Evolutionary conservation across 345 rosid genomes (phyloP).

Genomic region (Euclidium syriacum): DNA sequence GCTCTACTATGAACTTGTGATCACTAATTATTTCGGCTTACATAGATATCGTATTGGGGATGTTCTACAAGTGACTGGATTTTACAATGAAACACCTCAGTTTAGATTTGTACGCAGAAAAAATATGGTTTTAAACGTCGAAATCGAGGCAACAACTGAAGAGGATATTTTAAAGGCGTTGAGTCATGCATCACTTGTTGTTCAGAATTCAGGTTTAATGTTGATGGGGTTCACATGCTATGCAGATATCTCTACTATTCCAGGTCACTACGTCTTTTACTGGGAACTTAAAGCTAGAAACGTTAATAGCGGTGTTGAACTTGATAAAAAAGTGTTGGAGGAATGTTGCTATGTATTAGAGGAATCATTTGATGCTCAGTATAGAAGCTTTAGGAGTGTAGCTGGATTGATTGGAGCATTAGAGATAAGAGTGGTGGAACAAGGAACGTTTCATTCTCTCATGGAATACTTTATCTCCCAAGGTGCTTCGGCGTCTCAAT

Average conservation of each 20-base stretch:
- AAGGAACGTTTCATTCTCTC: conserved; percentile 54
- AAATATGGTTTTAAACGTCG: conserved; percentile 45
- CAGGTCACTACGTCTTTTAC: conserved; percentile 55
- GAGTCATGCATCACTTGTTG: conserved; percentile 30
- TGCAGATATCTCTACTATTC: conserved; percentile 40
- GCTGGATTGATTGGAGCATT: conserved; percentile 45
- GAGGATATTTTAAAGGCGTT: conserved; percentile 53
- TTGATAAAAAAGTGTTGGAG: conserved; percentile 39
- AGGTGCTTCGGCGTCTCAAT: conserved; percentile 56
- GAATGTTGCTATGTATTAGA: conserved; percentile 52
- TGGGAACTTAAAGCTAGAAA: conserved; percentile 56
- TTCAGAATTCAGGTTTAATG: conserved; percentile 41
- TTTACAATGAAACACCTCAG: conserved; percentile 53
- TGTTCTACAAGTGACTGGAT: conserved; percentile 52
- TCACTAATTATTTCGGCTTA: conserved; percentile 58
- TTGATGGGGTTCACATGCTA: conserved; percentile 48
- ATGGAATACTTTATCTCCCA: conserved; percentile 54
- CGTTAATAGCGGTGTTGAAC: conserved; percentile 2
- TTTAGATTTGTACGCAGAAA: conserved; percentile 47
- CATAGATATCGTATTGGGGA: conserved; percentile 59
- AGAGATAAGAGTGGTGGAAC: conserved; percentile 56
- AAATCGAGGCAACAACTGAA: conserved; percentile 55
- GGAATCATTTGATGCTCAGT: conserved; percentile 46
- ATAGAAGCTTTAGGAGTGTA: conserved; percentile 36
- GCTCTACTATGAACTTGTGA: conserved; percentile 50